These are phyloP conservation scores for Salix udensis DNA, from an alignment of 345 rosid genomes.

Conservation along the genomic window DNA sequence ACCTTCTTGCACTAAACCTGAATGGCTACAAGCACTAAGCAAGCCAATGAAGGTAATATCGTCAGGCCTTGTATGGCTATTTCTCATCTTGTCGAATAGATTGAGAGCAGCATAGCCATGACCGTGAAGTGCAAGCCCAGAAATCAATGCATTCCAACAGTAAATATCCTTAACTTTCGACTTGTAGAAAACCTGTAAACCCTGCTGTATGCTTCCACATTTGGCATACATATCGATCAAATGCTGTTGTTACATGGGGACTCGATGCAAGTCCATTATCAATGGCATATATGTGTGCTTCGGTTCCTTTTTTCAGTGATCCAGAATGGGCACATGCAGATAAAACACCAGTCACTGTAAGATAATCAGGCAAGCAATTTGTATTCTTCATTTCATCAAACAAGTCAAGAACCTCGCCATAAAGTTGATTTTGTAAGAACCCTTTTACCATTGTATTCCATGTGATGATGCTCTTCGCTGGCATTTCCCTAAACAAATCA, in stretches of 20 bases:
- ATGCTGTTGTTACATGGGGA: slow-evolving; percentile 22
- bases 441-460: slow-evolving; percentile 33
- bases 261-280: slow-evolving; percentile 12
- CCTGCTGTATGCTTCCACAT: slow-evolving; percentile 23
- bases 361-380: slow-evolving; percentile 15
- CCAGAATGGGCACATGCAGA: slow-evolving; percentile 27
- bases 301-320: slow-evolving; percentile 15
- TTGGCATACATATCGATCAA: slow-evolving; percentile 29
- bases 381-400: slow-evolving; percentile 23
- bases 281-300: slow-evolving; percentile 7
- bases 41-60: slow-evolving; percentile 25
- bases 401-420: slow-evolving; percentile 5
- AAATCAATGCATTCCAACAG: slow-evolving; percentile 28
- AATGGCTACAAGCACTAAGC: slow-evolving; percentile 30
- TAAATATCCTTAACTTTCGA: slow-evolving; percentile 22
- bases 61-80: slow-evolving; percentile 1
- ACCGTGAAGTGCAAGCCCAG: slow-evolving; percentile 24
- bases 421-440: slow-evolving; percentile 17
- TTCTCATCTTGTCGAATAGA: slow-evolving; percentile 13
- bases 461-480: slow-evolving; percentile 10
- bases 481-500: slow-evolving; percentile 18
- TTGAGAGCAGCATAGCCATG: slow-evolving; percentile 22
- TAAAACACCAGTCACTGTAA: slow-evolving; percentile 16
- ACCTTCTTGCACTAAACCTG: slow-evolving; percentile 27
- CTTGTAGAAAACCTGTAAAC: slow-evolving; percentile 12